A percentile compares a stretch with the other conserved stretches of the same genome.
These are phyloP conservation scores for Niebla homalea DNA, from an alignment of 495 filamentous ascomycete genomes.

Conservation along the genomic window DNA sequence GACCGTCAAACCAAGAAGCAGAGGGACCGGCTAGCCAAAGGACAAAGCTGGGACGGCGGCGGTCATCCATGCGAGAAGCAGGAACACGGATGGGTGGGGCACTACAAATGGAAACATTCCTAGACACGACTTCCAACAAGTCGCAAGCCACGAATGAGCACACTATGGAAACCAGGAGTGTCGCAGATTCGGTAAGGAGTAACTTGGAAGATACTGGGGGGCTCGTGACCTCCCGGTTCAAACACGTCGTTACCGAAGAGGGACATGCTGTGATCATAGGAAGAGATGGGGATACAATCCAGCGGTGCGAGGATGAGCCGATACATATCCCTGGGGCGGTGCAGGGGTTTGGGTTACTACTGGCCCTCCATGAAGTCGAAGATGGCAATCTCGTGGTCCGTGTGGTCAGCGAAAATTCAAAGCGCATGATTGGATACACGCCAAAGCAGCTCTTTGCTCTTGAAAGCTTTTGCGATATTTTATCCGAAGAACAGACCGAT, in stretches of 20 bases:
- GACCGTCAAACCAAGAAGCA: background rate
- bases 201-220: slow-evolving; percentile 20
- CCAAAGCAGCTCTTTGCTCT: slow-evolving; percentile 66
- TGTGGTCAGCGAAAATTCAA: slow-evolving; percentile 78
- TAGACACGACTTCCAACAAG: slow-evolving; percentile 4
- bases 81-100: slow-evolving; percentile 13
- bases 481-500: slow-evolving; percentile 71
- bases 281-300: slow-evolving; percentile 51
- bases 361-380: slow-evolving; percentile 61
- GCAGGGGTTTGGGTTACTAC: slow-evolving; percentile 67
- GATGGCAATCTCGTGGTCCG: slow-evolving; percentile 58
- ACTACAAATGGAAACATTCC: slow-evolving; percentile 11
- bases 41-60: background rate
- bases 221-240: slow-evolving; percentile 59
- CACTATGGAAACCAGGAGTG: background rate
- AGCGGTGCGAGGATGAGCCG: slow-evolving; percentile 74
- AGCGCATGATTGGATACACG: slow-evolving; percentile 61
- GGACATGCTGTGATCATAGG: slow-evolving; percentile 84
- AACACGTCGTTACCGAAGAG: slow-evolving; percentile 62
- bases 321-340: slow-evolving; percentile 88
- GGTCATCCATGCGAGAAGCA: background rate
- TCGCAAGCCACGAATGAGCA: slow-evolving; percentile 2
- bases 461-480: slow-evolving; percentile 62
- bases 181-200: slow-evolving; percentile 9
- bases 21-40: background rate